Conservation (phyloP, 2,329 filamentous ascomycete genomes). For the Talaromyces pinophilus region DNA sequence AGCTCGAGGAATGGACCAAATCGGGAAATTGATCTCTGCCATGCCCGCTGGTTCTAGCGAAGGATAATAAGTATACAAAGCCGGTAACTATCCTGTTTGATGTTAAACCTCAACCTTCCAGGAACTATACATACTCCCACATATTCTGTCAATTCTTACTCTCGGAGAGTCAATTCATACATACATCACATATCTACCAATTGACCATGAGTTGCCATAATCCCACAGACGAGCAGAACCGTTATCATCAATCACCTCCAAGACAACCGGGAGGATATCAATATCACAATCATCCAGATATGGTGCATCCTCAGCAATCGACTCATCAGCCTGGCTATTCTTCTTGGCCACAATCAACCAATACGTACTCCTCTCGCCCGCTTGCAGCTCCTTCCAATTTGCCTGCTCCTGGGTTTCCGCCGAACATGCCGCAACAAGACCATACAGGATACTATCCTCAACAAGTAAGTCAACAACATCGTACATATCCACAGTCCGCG, state of each 20-base stretch:
- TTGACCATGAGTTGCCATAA: too few relatives aligned
- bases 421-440: not conserved
- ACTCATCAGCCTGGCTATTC: not conserved
- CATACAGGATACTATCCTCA: not conserved
- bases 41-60: not conserved
- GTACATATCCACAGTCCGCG: not conserved
- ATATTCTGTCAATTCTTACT: too few relatives aligned
- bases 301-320: not conserved
- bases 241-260: not conserved
- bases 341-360: not conserved
- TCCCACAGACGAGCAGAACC: not conserved
- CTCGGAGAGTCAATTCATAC: too few relatives aligned
- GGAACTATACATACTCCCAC: too few relatives aligned
- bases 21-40: not conserved
- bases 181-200: too few relatives aligned
- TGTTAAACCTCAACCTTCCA: too few relatives aligned
- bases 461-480: not conserved
- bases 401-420: not conserved
- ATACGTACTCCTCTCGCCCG: not conserved
- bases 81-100: not conserved
- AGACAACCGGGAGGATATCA: not conserved
- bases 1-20: conserved; percentile 19
- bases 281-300: not conserved
- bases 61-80: conserved; percentile 3
- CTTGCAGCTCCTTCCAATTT: not conserved